A percentile compares a stretch with the other conserved stretches of the same genome.
Evolutionary conservation across 441 rosid genomes (phyloP).

Genomic region (Erodium trifolium): DNA sequence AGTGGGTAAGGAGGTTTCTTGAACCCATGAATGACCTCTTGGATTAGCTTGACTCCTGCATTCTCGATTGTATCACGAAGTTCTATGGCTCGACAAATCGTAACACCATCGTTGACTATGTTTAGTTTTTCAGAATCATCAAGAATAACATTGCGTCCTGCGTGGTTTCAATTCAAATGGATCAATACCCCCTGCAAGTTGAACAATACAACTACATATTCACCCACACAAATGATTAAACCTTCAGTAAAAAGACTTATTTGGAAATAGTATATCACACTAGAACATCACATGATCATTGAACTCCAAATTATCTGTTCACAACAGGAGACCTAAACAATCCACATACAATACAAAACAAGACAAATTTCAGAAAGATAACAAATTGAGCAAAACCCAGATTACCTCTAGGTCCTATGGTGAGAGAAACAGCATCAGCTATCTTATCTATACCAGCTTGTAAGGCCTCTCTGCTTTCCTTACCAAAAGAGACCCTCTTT

Average conservation of each 20-base stretch:
- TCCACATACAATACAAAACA: not conserved
- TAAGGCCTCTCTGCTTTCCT: slow-evolving; percentile 55
- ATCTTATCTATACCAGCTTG: slow-evolving; percentile 82
- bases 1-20: slow-evolving; percentile 19
- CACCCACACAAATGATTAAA: not conserved
- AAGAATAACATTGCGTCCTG: slow-evolving; percentile 78
- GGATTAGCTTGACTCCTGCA: slow-evolving; percentile 64
- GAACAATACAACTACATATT: not conserved
- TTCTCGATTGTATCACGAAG: slow-evolving; percentile 72
- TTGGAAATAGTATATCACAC: too few relatives aligned
- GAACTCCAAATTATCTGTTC: not conserved
- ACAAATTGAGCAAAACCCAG: slow-evolving; percentile 10
- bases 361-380: not conserved
- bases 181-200: slow-evolving; percentile 18
- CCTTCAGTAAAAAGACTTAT: not conserved
- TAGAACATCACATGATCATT: too few relatives aligned
- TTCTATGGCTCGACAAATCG: slow-evolving; percentile 70
- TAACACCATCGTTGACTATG: slow-evolving; percentile 80
- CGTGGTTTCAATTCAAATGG: slow-evolving; percentile 21
- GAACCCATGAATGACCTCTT: slow-evolving; percentile 79
- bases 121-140: slow-evolving; percentile 47
- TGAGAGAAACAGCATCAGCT: slow-evolving; percentile 83
- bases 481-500: slow-evolving; percentile 59
- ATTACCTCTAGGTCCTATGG: slow-evolving; percentile 80
- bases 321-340: not conserved